Evolutionary conservation across 768 basidiomycete genomes (phyloP), one percentile per base, ranked within the genome.

Genomic region (Leucosporidium scottii): DNA sequence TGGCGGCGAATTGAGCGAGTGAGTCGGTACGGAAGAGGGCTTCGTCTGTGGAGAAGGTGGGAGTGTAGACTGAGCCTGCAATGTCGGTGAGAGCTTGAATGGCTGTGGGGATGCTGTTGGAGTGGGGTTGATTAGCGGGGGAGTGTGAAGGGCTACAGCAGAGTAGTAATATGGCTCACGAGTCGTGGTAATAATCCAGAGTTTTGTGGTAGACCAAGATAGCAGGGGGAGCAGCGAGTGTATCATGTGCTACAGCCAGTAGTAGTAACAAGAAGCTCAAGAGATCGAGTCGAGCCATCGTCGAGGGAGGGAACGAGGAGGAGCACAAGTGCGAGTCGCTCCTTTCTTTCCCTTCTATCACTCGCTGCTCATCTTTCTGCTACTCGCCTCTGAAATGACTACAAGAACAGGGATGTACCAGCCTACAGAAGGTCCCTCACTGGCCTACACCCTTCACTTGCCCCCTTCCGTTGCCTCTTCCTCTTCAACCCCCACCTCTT

Each of bases 141-240:
- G 48, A 20, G 28, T 13, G 59, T 44, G 15, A 2, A 44, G 39
- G 15, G 39, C 39, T 34, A 34, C 39, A 44, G 39, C 23, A 17
- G 58, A 25, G 30, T 4, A 15, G 44, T n/a, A n/a, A n/a, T n/a
- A n/a, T n/a, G 23, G 7, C 25, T 27, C 4, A 61, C 60, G 75
- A 76, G 62, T 79, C 79, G 71, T 81, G 80, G 27, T 78, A 63
- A 67, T 76, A 81, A 18, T 78, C 80, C 15, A 68, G 62, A 1
- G 77, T 78, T 15, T 71, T 64, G 2, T 76, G 76, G 62, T 75
- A 78, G 3, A 79, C 77, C 44, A 79, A 64, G 6, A 79, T 31
- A n/a, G 25, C 48, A 44, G 39, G 39, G 8, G 61, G 66, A 0
- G 30, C 17, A 49, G 48, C 49, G 0, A 48, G 27, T 15, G 23